phyloP scores from a whole-genome alignment of 2,329 filamentous ascomycete species.

The Akanthomyces muscarius region DNA sequence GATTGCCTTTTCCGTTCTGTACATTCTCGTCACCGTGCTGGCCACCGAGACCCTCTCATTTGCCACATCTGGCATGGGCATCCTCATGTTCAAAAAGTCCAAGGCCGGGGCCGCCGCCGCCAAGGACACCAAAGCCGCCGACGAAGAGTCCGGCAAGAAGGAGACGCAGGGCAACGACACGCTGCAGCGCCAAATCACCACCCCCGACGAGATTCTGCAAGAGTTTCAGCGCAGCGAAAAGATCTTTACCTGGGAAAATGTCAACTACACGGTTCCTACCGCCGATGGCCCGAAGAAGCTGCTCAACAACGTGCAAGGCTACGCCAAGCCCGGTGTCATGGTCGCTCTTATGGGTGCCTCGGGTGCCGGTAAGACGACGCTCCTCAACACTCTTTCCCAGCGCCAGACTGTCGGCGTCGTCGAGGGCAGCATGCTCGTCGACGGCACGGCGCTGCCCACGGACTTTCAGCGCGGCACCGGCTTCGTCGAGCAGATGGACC shows the following conservation, averaged over 20 bases:
- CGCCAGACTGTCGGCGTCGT: conserved; percentile 71
- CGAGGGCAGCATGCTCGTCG: conserved; percentile 73
- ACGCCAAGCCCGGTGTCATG: conserved; percentile 75
- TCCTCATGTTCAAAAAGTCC: conserved; percentile 68
- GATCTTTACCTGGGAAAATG: conserved; percentile 67
- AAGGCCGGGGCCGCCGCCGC: conserved; percentile 51
- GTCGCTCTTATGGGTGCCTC: conserved; percentile 78
- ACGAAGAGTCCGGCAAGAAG: conserved; percentile 28
- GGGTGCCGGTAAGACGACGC: conserved; percentile 78
- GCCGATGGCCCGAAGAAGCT: conserved; percentile 30
- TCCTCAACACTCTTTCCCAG: conserved; percentile 72
- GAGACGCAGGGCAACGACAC: conserved; percentile 28
- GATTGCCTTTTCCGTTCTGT: conserved; percentile 67
- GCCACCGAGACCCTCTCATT: conserved; percentile 66
- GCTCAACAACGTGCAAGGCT: conserved; percentile 59
- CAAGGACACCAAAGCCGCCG: conserved; percentile 22
- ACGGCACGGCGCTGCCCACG: conserved; percentile 65
- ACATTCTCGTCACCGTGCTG: conserved; percentile 65
- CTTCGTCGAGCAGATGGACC: conserved; percentile 61
- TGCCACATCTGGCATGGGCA: conserved; percentile 58
- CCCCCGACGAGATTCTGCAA: conserved; percentile 36
- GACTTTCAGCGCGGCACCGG: conserved; percentile 80
- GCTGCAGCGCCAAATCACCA: conserved; percentile 14
- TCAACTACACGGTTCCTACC: conserved; percentile 66
- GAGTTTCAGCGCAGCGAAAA: conserved; percentile 54